A percentile compares a stretch with the other conserved stretches of the same genome.
Conservation (phyloP, 352 stramenopile genomes). For the Globisporangium solare region DNA sequence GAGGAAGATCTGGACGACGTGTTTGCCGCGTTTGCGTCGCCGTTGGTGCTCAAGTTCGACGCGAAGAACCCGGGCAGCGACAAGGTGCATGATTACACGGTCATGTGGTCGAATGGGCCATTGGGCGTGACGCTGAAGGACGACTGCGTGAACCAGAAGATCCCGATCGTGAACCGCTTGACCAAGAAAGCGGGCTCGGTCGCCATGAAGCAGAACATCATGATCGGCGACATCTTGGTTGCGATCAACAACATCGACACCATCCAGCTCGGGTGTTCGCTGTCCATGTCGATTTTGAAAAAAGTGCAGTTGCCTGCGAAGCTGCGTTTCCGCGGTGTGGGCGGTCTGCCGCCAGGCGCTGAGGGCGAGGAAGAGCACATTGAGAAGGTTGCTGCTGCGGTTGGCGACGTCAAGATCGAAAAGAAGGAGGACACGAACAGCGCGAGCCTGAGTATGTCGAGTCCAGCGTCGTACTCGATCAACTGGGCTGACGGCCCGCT, state of each 20-base stretch:
- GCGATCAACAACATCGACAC: slow-evolving; percentile 90
- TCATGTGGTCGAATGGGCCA: slow-evolving; percentile 85
- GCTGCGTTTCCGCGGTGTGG: slow-evolving; percentile 80
- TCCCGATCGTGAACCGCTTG: slow-evolving; percentile 83
- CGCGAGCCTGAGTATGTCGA: slow-evolving; percentile 41
- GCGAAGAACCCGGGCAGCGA: slow-evolving; percentile 46
- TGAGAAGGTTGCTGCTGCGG: slow-evolving; percentile 1
- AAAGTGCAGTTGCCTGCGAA: slow-evolving; percentile 84
- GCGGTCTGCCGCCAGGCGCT: slow-evolving; percentile 37
- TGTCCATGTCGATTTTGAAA: slow-evolving; percentile 88
- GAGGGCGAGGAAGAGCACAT: slow-evolving; percentile 8
- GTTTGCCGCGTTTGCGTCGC: slow-evolving; percentile 65
- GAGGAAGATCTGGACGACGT: slow-evolving; percentile 73
- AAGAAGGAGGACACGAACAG: slow-evolving; percentile 16
- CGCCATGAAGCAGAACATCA: slow-evolving; percentile 86
- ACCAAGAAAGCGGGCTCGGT: slow-evolving; percentile 85
- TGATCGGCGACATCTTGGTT: slow-evolving; percentile 79
- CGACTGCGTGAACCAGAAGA: slow-evolving; percentile 77
- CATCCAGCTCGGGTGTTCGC: slow-evolving; percentile 80
- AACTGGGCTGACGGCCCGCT: slow-evolving; percentile 80
- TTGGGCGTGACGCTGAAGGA: slow-evolving; percentile 84
- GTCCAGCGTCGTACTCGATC: slow-evolving; percentile 63
- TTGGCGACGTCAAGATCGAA: slow-evolving; percentile 26
- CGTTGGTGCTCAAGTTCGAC: slow-evolving; percentile 84
- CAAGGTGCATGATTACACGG: slow-evolving; percentile 81